Evolutionary conservation across 2,329 filamentous ascomycete genomes (phyloP), one percentile per base, ranked within the genome.

Genomic region (Stemphylium vesicarium): DNA sequence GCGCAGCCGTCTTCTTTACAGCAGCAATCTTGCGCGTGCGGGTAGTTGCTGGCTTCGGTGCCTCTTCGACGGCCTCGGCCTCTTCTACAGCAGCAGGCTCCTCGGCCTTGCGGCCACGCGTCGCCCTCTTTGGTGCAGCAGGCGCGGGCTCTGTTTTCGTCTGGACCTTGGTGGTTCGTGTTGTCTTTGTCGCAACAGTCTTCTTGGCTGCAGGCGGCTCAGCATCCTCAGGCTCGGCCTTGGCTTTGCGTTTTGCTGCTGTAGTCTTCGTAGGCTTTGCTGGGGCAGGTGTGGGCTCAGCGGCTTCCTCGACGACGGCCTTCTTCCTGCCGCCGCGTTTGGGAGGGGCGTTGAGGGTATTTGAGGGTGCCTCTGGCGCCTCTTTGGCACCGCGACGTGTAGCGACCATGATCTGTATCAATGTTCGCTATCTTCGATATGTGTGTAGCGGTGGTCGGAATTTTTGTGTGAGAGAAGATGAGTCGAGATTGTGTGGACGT

Each of bases 321-420:
- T 68, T 68, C 60, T 64, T 69, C 61, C 62, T 69, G 48, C 58
- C 57, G 36, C 62, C 64, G 59, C 70, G 68, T 55, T 73, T 73
- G 44, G 70, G 70, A 44, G 70, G 68, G 26, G 69, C 69, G 36
- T 64, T 68, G 43, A 73, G 64, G n/a, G 65, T 70, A 56, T 55
- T 64, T 20, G 67, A 46, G 32, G 60, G 50, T 31, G 47, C 62
- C 60, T 66, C 65, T 29, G 67, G 54, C 55, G 67, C 59, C 22
- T 62, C 58, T 42, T 66, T 66, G 43, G 64, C 62, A 61, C 65
- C 65, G 50, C 68, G 67, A 59, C 70, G 70, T 55, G 70, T 72
- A 54, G 66, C 64, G 59, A 71, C 70, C 70, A 72, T 72, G 35
- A 37, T 68, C 60, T 54, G 5, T 50, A 51, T 58, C 53, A 31